Evolutionary conservation across 1,284 basidiomycete species (phyloP).

Genomic region (Ustilago nuda): DNA sequence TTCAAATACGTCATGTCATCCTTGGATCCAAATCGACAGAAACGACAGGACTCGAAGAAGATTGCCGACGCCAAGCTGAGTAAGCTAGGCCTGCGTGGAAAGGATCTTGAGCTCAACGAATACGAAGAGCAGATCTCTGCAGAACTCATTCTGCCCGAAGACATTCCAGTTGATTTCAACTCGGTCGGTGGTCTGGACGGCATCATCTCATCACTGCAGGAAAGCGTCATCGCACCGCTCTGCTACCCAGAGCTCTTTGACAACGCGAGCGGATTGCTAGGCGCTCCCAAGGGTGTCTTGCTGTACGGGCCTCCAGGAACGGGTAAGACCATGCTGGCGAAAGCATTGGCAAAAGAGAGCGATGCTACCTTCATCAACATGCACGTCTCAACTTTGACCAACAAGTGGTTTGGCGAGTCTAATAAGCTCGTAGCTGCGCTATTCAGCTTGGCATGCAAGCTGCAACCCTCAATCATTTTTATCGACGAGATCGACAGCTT

Average conservation of each 20-base stretch:
- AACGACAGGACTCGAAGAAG: conserved; percentile 66
- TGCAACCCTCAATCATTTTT: conserved; percentile 82
- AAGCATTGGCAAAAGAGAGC: conserved; percentile 78
- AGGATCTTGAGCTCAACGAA: conserved; percentile 62
- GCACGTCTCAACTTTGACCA: conserved; percentile 72
- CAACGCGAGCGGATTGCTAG: conserved; percentile 73
- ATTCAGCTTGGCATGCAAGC: conserved; percentile 80
- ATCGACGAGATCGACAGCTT: conserved; percentile 90
- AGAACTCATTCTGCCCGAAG: conserved; percentile 72
- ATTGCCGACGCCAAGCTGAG: conserved; percentile 63
- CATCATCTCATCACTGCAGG: conserved; percentile 89
- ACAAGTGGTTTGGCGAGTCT: conserved; percentile 93
- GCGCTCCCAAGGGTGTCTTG: conserved; percentile 73
- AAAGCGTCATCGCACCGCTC: conserved; percentile 95
- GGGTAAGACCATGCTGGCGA: conserved; percentile 72
- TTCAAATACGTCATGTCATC: conserved; percentile 70
- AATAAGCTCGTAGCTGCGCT: conserved; percentile 91
- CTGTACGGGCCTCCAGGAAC: conserved; percentile 71
- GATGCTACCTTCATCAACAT: conserved; percentile 86
- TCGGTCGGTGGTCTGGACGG: conserved; percentile 93
- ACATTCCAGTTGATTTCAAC: conserved; percentile 72
- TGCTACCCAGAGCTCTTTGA: conserved; percentile 90
- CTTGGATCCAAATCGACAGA: conserved; percentile 69
- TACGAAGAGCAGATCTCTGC: conserved; percentile 72
- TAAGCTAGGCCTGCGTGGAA: conserved; percentile 61